A percentile compares a stretch with the other conserved stretches of the same genome.
Evolutionary conservation across 805 yeast species (phyloP).

Genomic region (Candida tammaniensis): DNA sequence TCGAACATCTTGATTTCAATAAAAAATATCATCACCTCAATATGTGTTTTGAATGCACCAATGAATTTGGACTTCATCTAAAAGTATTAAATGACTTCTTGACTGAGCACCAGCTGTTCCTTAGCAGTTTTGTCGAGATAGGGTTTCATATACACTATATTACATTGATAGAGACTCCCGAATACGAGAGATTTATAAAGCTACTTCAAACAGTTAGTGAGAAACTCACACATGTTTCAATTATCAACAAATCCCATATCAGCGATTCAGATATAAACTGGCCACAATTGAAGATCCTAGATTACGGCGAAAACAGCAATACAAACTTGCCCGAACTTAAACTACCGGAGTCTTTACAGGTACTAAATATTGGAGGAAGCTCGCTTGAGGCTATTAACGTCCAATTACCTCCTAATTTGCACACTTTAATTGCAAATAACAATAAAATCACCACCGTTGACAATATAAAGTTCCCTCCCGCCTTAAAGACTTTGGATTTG

Average conservation of each 20-base stretch:
- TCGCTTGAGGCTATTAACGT: constrained; percentile 37
- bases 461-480: constrained; percentile 31
- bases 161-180: too few relatives aligned
- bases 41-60: constrained; percentile 31
- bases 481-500: constrained; percentile 31
- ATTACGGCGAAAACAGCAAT: constrained; percentile 37
- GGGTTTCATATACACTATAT: constrained; percentile 36
- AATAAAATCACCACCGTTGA: constrained; percentile 35
- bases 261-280: constrained; percentile 34
- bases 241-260: constrained; percentile 25
- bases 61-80: constrained; percentile 24
- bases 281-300: constrained; percentile 31
- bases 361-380: constrained; percentile 39
- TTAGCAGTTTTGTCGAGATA: constrained; percentile 20
- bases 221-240: constrained; percentile 36
- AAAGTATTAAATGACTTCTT: constrained; percentile 20
- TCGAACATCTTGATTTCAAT: constrained; percentile 1
- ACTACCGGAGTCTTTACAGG: constrained; percentile 36
- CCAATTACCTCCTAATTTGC: constrained; percentile 33
- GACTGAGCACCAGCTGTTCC: constrained; percentile 13
- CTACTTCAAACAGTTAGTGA: constrained; percentile 20
- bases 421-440: constrained; percentile 29
- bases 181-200: constrained; percentile 24
- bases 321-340: constrained; percentile 37
- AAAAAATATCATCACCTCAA: constrained; percentile 19